A percentile compares a stretch with the other conserved stretches of the same genome.
Conservation (phyloP, 257 asterid genomes). For the Nicotiana benthamiana region DNA sequence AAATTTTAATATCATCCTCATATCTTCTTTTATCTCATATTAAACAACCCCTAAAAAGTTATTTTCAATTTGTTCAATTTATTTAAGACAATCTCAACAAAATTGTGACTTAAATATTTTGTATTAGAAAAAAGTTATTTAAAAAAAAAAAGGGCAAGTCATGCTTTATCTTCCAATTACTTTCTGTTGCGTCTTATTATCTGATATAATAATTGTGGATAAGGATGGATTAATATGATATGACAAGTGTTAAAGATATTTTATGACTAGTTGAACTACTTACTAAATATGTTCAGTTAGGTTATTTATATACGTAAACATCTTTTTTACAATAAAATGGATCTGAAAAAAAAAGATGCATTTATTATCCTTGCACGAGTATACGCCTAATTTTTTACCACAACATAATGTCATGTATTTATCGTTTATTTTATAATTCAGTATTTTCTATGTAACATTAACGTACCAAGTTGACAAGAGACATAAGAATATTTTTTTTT, state of each 20-base stretch:
- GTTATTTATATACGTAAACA: not conserved
- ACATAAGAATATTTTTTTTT: too few species aligned
- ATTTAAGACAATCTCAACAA: too few species aligned
- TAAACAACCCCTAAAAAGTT: not conserved
- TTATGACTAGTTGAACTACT: not conserved
- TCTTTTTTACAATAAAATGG: too few species aligned
- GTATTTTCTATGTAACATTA: too few species aligned
- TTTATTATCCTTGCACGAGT: not conserved
- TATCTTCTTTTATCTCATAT: too few species aligned
- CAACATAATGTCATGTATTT: not conserved
- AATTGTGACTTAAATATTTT: not conserved
- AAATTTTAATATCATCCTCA: too few species aligned
- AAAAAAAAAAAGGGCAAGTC: not conserved
- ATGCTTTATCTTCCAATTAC: not conserved
- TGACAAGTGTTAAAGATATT: too few species aligned
- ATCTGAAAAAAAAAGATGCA: not conserved
- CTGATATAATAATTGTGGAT: not conserved
- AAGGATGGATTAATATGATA: not conserved
- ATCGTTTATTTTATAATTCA: too few species aligned
- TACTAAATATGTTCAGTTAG: too few species aligned
- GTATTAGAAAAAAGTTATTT: not conserved
- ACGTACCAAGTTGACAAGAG: too few species aligned
- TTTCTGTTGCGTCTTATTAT: too few species aligned
- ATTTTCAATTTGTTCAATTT: too few species aligned
- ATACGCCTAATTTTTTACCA: not conserved